Percentiles rank a stretch among this genome's conserved stretches.
Evolutionary conservation across 371 early-diverging fungal species (phyloP).

Genomic region (Umbelopsis sp.): DNA sequence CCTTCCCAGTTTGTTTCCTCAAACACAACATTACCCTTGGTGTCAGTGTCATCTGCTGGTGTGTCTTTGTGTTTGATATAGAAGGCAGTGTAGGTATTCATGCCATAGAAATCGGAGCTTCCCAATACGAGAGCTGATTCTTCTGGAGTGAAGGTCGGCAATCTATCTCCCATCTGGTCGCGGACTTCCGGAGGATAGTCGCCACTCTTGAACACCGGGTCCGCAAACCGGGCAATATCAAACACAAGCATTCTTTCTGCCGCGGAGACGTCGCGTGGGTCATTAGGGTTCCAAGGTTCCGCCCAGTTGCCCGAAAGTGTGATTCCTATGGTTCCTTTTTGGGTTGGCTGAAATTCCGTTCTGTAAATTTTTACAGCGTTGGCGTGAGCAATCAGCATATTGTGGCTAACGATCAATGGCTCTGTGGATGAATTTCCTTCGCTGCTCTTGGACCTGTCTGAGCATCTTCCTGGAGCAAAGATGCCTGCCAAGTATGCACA

Average conservation of each 20-base stretch:
- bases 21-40: neutral
- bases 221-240: neutral
- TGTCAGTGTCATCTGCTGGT: neutral
- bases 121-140: neutral
- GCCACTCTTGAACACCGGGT: neutral
- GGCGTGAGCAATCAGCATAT: neutral
- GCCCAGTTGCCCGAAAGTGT: neutral
- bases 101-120: neutral
- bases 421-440: neutral
- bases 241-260: neutral
- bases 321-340: neutral
- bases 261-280: neutral
- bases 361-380: neutral
- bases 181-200: neutral
- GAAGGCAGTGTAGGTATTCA: neutral
- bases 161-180: neutral
- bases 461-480: neutral
- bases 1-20: neutral
- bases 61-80: neutral
- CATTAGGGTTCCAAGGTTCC: neutral
- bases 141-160: conserved; percentile 3
- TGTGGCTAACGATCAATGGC: neutral
- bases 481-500: neutral
- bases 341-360: neutral
- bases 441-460: neutral